These are phyloP conservation scores for Aspergillus sp. DNA, from an alignment of 2,329 filamentous ascomycete genomes.

Conservation along the genomic window DNA sequence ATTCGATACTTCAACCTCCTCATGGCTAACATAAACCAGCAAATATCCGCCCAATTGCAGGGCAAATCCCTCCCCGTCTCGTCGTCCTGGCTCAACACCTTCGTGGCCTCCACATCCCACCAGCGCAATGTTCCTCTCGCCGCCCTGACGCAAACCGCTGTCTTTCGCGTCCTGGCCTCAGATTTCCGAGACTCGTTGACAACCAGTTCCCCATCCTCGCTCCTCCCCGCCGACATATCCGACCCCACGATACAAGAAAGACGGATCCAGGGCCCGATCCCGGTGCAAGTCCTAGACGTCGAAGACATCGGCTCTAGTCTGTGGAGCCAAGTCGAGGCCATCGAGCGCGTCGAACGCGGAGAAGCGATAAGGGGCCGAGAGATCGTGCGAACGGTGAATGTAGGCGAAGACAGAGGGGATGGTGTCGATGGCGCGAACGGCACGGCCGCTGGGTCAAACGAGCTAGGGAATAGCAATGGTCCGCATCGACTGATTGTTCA, in stretches of 20 bases:
- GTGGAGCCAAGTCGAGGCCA: slow-evolving; percentile 84
- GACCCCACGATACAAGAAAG: slow-evolving; percentile 56
- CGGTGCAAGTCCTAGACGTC: slow-evolving; percentile 81
- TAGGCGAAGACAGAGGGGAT: slow-evolving; percentile 48
- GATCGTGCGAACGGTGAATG: slow-evolving; percentile 70
- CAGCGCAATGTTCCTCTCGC: slow-evolving; percentile 61
- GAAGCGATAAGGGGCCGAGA: slow-evolving; percentile 67
- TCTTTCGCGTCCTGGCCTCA: slow-evolving; percentile 74
- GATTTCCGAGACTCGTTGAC: slow-evolving; percentile 67
- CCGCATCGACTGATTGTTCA: slow-evolving; percentile 82
- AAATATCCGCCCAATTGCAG: slow-evolving; percentile 55
- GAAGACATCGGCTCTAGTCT: slow-evolving; percentile 77
- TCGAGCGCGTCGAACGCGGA: slow-evolving; percentile 52
- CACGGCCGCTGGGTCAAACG: slow-evolving; percentile 13
- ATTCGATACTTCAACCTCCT: background rate
- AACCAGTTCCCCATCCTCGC: slow-evolving; percentile 44
- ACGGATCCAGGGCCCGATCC: slow-evolving; percentile 60
- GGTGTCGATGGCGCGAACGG: slow-evolving; percentile 15
- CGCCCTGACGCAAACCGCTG: slow-evolving; percentile 74
- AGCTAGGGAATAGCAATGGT: slow-evolving; percentile 38
- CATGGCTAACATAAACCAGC: slow-evolving; percentile 30
- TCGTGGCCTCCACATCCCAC: slow-evolving; percentile 56
- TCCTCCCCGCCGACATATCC: slow-evolving; percentile 60
- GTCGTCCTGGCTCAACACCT: slow-evolving; percentile 62
- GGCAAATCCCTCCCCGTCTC: slow-evolving; percentile 57